Evolutionary conservation across 352 stramenopile genomes (phyloP).

Genomic region (Labyrinthula sp.): DNA sequence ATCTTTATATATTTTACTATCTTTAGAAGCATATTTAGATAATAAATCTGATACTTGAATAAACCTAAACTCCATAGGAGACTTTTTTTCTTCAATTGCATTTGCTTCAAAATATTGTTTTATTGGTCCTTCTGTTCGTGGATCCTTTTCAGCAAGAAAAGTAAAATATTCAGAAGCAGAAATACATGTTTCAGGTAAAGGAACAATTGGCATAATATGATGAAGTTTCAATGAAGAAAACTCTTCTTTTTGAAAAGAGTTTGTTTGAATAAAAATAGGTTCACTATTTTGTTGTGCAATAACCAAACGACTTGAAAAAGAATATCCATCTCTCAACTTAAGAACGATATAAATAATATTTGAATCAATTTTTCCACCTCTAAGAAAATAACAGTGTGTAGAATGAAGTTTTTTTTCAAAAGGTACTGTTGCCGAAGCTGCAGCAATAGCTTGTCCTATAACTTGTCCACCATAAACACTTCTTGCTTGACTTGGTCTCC

Average conservation of each 20-base stretch:
- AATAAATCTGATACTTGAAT: slow-evolving; percentile 11
- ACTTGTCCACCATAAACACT: slow-evolving; percentile 24
- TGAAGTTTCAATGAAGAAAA: slow-evolving; percentile 11
- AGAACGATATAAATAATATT: slow-evolving; percentile 27
- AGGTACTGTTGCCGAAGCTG: slow-evolving; percentile 1
- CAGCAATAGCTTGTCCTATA: slow-evolving; percentile 15
- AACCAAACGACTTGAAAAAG: slow-evolving; percentile 20
- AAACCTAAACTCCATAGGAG: slow-evolving; percentile 12
- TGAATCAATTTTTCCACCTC: slow-evolving; percentile 10
- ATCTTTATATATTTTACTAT: background rate
- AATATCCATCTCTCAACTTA: slow-evolving; percentile 9
- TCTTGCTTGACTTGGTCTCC: slow-evolving; percentile 8
- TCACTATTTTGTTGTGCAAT: slow-evolving; percentile 12
- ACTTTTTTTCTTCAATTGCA: slow-evolving; percentile 1
- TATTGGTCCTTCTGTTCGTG: slow-evolving; percentile 9
- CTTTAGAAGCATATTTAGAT: slow-evolving; percentile 2
- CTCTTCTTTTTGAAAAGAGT: slow-evolving; percentile 20
- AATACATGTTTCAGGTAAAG: slow-evolving; percentile 12
- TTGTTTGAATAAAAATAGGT: slow-evolving; percentile 21
- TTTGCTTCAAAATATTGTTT: slow-evolving; percentile 19
- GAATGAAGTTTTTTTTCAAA: slow-evolving; percentile 18
- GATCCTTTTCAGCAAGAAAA: slow-evolving; percentile 3
- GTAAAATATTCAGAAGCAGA: slow-evolving; percentile 2
- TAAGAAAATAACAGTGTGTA: slow-evolving; percentile 28
- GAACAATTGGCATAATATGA: slow-evolving; percentile 28